Conservation (phyloP, 352 stramenopile species). For the Phytopythium litorale region DNA sequence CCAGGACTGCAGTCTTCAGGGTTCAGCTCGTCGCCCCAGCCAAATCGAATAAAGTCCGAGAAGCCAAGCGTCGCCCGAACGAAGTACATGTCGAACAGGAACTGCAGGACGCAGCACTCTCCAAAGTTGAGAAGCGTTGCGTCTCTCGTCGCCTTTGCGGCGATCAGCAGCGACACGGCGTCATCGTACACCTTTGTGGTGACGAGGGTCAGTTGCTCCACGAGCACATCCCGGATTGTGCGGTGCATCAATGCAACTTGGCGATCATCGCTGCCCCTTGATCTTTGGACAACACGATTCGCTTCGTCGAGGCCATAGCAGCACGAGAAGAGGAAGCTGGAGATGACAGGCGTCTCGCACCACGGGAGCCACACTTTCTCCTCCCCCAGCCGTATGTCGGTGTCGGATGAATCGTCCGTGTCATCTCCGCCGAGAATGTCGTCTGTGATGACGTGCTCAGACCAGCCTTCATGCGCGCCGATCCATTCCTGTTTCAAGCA, state of each 20-base stretch:
- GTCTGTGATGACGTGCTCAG: constrained; percentile 57
- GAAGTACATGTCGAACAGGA: constrained; percentile 90
- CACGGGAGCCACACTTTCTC: constrained; percentile 85
- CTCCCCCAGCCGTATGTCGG: constrained; percentile 36
- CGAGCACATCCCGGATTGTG: constrained; percentile 61
- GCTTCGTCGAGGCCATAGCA: constrained; percentile 83
- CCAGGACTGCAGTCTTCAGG: constrained; percentile 46
- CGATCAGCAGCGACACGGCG: constrained; percentile 53
- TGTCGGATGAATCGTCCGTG: constrained; percentile 34
- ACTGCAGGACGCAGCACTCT: constrained; percentile 81
- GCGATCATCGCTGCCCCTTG: constrained; percentile 27
- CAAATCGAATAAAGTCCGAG: constrained; percentile 85
- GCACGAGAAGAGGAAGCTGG: constrained; percentile 81
- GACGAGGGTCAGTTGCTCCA: constrained; percentile 74
- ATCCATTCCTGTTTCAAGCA: constrained; percentile 60
- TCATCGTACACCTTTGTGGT: constrained; percentile 71
- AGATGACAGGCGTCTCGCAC: constrained; percentile 79
- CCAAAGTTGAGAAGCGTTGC: constrained; percentile 73
- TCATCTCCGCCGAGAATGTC: constrained; percentile 39
- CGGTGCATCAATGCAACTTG: constrained; percentile 60
- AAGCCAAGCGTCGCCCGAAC: constrained; percentile 80
- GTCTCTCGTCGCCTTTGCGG: constrained; percentile 42
- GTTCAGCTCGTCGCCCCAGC: constrained; percentile 81
- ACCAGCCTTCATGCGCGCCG: constrained; percentile 64
- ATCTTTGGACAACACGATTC: constrained; percentile 53